A percentile compares a stretch with the other conserved stretches of the same genome.
Evolutionary conservation across 805 yeast species (phyloP).

Genomic region (Schwanniomyces occidentalis): DNA sequence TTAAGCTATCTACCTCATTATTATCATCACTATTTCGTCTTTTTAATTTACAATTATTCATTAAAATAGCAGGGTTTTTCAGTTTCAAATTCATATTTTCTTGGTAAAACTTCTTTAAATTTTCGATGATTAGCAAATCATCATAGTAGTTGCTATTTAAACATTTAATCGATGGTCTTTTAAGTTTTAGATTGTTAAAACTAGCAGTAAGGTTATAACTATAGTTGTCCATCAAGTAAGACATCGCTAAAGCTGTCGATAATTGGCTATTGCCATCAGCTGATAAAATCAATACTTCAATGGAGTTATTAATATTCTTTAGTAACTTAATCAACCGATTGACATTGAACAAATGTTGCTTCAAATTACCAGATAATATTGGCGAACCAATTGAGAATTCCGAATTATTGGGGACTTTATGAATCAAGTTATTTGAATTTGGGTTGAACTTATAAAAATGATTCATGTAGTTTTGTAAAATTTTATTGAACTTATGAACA

Average conservation of each 20-base stretch:
- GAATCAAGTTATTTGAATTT: slow-evolving; percentile 25
- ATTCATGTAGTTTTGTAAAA: slow-evolving; percentile 38
- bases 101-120: slow-evolving; percentile 35
- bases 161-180: slow-evolving; percentile 18
- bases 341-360: slow-evolving; percentile 36
- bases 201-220: slow-evolving; percentile 33
- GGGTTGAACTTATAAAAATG: slow-evolving; percentile 36
- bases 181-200: slow-evolving; percentile 20
- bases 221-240: slow-evolving; percentile 43
- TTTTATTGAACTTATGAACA: slow-evolving; percentile 27
- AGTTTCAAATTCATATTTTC: slow-evolving; percentile 35
- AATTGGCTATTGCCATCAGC: slow-evolving; percentile 25
- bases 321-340: slow-evolving; percentile 36
- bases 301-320: slow-evolving; percentile 29
- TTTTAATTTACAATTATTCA: slow-evolving; percentile 29
- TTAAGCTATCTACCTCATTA: slow-evolving; percentile 9
- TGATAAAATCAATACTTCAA: slow-evolving; percentile 35
- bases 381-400: slow-evolving; percentile 30
- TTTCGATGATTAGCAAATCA: slow-evolving; percentile 39
- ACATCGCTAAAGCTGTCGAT: slow-evolving; percentile 34
- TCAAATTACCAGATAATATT: slow-evolving; percentile 37
- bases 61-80: slow-evolving; percentile 23
- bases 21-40: slow-evolving; percentile 26
- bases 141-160: slow-evolving; percentile 37
- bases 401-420: slow-evolving; percentile 27